Evolutionary conservation across 768 basidiomycete genomes (phyloP), one percentile per base, ranked within the genome.

Genomic region (Strobilomyces confusus): DNA sequence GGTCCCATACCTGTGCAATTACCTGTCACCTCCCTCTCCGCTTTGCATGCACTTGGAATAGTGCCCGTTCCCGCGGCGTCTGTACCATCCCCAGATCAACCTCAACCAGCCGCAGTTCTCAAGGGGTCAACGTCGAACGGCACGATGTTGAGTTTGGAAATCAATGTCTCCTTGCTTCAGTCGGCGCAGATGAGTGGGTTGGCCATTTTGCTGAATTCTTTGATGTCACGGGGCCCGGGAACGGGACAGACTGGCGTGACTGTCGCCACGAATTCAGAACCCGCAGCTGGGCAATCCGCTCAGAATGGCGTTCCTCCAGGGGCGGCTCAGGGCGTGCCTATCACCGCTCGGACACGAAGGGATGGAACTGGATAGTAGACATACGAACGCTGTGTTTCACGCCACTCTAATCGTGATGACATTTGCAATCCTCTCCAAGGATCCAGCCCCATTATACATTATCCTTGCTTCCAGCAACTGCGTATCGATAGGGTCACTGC

Each of bases 111-210:
- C n/a, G 89, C 87, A n/a, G 79, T 92, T 15, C 73, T 91, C 46
- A 80, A 84, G 36, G 84, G 87, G 26, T 84, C 86, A 1, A 82
- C 83, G 3, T 79, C 82, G 8, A 83, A 88, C 61, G 88, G 88
- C 13, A 78, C 80, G 19, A 82, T 86, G 76, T 68, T 90, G 53
- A 86, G 78, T 63, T 71, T 92, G 49, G 89, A 92, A 57, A 87
- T 92, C 63, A 90, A 91, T 55, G 81, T 90, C 26, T 82, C 83
- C 15, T 69, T 84, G 19, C 73, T 92, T 50, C 85, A 89, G 66
- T 76, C 82, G 17, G 73, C 80, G n/a, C 89, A 92, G 62, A 85
- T 87, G 82, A 87, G 78, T 63, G 87, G 87, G 14, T 61, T 90
- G 58, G 86, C 86, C 19, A 72, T 84, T 57, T 73, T 91, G 12